Evolutionary conservation across 192 early-diverging fungal genomes (phyloP).

Genomic region (Backusella westeae): DNA sequence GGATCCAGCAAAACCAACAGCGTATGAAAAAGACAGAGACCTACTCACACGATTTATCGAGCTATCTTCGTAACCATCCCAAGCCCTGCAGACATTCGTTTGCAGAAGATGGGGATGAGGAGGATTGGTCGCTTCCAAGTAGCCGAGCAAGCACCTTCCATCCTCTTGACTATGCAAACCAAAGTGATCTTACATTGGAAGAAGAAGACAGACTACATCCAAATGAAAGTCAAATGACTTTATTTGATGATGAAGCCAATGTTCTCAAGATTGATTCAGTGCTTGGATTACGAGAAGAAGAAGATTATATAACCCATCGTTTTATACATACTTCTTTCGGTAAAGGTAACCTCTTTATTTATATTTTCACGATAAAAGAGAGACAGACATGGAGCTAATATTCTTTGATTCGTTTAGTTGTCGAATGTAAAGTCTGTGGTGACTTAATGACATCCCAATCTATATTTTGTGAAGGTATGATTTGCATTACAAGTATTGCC

Average conservation of each 20-base stretch:
- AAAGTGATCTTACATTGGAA: constrained; percentile 1
- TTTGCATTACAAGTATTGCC: not conserved
- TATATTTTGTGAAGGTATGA: constrained; percentile 53
- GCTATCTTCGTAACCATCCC: constrained; percentile 9
- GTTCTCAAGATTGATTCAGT: constrained; percentile 25
- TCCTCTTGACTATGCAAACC: constrained; percentile 5
- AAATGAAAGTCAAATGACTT: constrained; percentile 4
- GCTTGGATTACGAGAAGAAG: constrained; percentile 5
- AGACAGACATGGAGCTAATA: not conserved
- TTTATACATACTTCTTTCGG: constrained; percentile 59
- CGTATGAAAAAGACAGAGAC: constrained; percentile 14
- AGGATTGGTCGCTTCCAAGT: constrained; percentile 1
- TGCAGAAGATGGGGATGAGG: constrained; percentile 1
- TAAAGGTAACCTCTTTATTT: constrained; percentile 39
- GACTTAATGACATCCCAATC: constrained; percentile 43
- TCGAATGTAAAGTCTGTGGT: constrained; percentile 52
- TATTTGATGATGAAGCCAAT: constrained; percentile 19
- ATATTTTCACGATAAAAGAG: not conserved
- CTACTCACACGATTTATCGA: constrained; percentile 12
- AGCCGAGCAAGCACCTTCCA: constrained; percentile 2
- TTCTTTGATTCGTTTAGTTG: constrained; percentile 26
- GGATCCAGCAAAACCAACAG: constrained; percentile 58
- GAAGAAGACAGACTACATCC: not conserved
- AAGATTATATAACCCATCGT: constrained; percentile 39
- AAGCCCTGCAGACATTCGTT: not conserved